These are phyloP conservation scores for Boletellus ananas DNA, from an alignment of 768 basidiomycete genomes.

Conservation along the genomic window DNA sequence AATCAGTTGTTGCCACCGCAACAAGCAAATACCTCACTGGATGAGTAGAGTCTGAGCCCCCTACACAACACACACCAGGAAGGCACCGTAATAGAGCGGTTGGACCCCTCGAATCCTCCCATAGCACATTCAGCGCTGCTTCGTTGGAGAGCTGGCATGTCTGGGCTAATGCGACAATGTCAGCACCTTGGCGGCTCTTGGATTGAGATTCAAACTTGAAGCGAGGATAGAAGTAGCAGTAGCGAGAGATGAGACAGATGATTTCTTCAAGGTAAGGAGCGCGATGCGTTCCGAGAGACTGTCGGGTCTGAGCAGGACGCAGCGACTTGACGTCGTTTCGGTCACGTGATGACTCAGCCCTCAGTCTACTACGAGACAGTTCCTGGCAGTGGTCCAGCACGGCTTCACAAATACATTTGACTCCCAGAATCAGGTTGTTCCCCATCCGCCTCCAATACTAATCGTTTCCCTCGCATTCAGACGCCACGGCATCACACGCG, in stretches of 20 bases:
- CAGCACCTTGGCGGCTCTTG: background rate
- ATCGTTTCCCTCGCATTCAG: no score
- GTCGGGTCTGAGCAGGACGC: no score
- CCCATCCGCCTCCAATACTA: no score
- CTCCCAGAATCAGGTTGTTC: no score
- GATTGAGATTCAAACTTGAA: no score
- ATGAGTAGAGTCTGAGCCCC: background rate
- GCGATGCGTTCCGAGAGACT: no score
- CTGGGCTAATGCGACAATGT: background rate
- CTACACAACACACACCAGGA: background rate
- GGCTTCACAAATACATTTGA: no score
- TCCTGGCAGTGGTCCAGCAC: no score
- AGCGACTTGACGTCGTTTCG: no score
- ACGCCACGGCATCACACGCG: no score
- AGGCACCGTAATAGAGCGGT: background rate
- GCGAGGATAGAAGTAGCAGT: background rate
- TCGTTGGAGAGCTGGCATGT: constrained; percentile 1
- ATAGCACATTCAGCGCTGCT: background rate
- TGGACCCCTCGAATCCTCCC: background rate
- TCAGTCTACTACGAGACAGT: no score
- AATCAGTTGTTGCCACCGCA: background rate
- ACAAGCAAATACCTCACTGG: background rate
- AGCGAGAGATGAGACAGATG: background rate
- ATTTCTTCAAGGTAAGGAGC: constrained; percentile 1
- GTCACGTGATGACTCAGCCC: no score